These are phyloP conservation scores for Helotiales sp. DNA, from an alignment of 2,329 filamentous ascomycete genomes.

Conservation along the genomic window DNA sequence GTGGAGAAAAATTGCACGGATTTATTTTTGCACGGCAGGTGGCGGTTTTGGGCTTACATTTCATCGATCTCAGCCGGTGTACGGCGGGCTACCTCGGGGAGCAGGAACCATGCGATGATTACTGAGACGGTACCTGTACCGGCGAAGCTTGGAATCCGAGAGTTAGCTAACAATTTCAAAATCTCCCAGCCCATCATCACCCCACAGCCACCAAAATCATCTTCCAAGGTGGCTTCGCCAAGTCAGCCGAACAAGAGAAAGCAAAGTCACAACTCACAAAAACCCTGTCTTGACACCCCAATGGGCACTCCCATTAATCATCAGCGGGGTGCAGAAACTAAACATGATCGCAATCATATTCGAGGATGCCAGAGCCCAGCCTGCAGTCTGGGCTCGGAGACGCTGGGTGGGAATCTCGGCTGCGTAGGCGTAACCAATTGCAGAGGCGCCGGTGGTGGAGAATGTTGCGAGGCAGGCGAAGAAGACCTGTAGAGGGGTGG, in stretches of 20 bases:
- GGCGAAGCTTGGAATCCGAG: background rate
- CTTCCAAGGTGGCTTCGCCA: too few species aligned
- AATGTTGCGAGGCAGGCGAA: constrained; percentile 50
- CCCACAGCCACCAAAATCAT: too few species aligned
- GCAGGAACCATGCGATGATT: constrained; percentile 46
- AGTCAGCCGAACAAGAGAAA: background rate
- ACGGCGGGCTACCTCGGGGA: constrained; percentile 46
- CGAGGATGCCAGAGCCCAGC: constrained; percentile 47
- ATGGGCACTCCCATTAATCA: constrained; percentile 48
- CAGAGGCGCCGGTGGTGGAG: constrained; percentile 49
- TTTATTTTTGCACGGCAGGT: too few species aligned
- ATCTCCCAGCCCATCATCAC: too few species aligned
- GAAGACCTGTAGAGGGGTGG: constrained; percentile 50
- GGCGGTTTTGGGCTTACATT: too few species aligned
- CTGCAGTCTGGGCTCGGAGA: constrained; percentile 48
- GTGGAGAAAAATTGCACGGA: too few species aligned
- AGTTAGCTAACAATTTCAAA: background rate
- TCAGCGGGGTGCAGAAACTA: constrained; percentile 51
- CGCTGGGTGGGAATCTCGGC: constrained; percentile 49
- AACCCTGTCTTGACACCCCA: constrained; percentile 54
- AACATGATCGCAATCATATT: constrained; percentile 51
- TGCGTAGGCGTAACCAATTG: constrained; percentile 51
- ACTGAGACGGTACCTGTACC: constrained; percentile 43
- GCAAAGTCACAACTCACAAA: constrained; percentile 49
- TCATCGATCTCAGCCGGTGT: constrained; percentile 48